A percentile compares a stretch with the other conserved stretches of the same genome.
Evolutionary conservation across 2,329 filamentous ascomycete genomes (phyloP).

Genomic region (Talaromyces sp.): DNA sequence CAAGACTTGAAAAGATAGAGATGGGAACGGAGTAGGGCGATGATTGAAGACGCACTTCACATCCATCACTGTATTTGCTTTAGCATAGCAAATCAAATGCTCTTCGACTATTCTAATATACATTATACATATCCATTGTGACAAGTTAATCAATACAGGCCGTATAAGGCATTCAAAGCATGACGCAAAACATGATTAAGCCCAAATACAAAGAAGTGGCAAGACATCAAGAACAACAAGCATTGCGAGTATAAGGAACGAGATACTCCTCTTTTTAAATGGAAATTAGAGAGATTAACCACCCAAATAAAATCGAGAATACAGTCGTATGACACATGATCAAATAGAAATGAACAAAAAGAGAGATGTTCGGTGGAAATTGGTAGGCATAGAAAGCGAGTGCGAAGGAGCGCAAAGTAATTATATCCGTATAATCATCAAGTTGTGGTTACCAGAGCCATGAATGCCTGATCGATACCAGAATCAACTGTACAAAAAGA

Average conservation of each 20-base stretch:
- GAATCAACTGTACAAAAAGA: slow-evolving; percentile 8
- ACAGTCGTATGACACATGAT: slow-evolving; percentile 2
- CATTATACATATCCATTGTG: slow-evolving; percentile 11
- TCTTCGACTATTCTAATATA: slow-evolving; percentile 7
- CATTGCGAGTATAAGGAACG: not conserved
- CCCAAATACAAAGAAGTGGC: not conserved
- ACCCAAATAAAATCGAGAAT: not conserved
- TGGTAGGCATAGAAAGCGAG: not conserved
- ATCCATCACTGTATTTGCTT: not conserved
- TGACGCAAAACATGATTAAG: not conserved
- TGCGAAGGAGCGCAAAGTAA: not conserved
- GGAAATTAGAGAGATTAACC: not conserved
- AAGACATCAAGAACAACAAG: not conserved
- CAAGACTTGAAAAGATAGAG: not conserved
- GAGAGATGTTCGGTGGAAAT: not conserved
- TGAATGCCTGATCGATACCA: not conserved
- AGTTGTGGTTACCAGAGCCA: not conserved
- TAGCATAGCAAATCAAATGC: not conserved
- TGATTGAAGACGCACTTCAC: not conserved
- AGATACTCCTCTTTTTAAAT: not conserved
- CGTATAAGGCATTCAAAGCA: not conserved
- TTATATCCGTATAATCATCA: slow-evolving; percentile 12
- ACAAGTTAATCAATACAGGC: not conserved
- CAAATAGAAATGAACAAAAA: not conserved
- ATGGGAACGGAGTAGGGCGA: not conserved